These are phyloP conservation scores for Cytospora mali DNA, from an alignment of 2,329 filamentous ascomycete species.

Conservation along the genomic window DNA sequence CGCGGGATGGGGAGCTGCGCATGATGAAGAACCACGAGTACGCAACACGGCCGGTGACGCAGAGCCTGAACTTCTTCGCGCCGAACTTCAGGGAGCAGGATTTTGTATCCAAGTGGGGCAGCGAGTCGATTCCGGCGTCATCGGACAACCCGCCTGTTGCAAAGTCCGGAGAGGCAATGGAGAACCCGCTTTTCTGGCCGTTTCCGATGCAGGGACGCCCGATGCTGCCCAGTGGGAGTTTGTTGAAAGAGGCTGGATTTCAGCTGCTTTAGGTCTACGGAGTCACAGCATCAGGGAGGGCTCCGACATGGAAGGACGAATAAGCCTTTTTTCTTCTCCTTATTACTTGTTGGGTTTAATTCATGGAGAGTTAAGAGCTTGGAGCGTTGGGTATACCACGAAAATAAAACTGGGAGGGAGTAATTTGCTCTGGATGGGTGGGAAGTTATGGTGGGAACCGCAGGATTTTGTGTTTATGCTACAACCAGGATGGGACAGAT, in stretches of 20 bases:
- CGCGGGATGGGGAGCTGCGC: slow-evolving; percentile 15
- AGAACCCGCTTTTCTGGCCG: slow-evolving; percentile 63
- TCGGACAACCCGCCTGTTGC: slow-evolving; percentile 25
- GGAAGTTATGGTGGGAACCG: background rate
- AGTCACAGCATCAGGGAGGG: background rate
- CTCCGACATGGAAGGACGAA: background rate
- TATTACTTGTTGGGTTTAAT: too few species aligned
- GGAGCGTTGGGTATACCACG: background rate
- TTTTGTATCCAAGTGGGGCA: slow-evolving; percentile 52
- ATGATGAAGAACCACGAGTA: slow-evolving; percentile 43
- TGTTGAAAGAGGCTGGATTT: slow-evolving; percentile 57
- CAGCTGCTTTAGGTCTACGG: slow-evolving; percentile 38
- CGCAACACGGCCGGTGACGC: slow-evolving; percentile 49
- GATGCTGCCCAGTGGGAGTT: slow-evolving; percentile 50
- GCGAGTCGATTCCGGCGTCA: slow-evolving; percentile 12
- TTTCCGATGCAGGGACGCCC: slow-evolving; percentile 63
- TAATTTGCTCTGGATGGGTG: background rate
- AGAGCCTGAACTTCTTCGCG: slow-evolving; percentile 60
- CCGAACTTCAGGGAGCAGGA: slow-evolving; percentile 53
- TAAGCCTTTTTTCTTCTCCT: too few species aligned
- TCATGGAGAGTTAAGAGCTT: background rate
- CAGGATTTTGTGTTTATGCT: background rate
- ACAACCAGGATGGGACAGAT: background rate
- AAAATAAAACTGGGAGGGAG: background rate
- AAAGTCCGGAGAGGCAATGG: slow-evolving; percentile 42